Evolutionary conservation across 495 filamentous ascomycete genomes (phyloP), one percentile per base, ranked within the genome.

Genomic region (Durotheca rogersii): DNA sequence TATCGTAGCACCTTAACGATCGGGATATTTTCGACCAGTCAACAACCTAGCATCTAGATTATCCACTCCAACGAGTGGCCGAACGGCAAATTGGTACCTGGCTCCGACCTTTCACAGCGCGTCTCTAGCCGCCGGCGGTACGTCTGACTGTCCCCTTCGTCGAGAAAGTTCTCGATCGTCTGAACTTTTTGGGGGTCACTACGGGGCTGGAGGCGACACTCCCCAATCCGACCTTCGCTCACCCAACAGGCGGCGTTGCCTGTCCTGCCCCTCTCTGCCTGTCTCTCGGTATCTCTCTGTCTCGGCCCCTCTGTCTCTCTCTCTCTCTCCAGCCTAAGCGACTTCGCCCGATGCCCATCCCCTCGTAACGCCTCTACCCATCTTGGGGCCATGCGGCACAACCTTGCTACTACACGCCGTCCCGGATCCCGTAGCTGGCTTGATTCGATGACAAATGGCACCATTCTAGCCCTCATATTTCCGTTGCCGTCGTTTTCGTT

Each of bases 61-160:
- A 62, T 64, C 39, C 55, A 63, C 61, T 64, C 64, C 61, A 59
- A 45, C 58, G 65, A 64, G 55, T 56, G 55, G 61, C 61, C 64
- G 58, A 60, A 58, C 42, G 61, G 60, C 50, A 52, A 58, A 61
- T 62, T 52, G 54, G 60, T 54, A 53, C 62, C 62, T 58, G 47
- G 33, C 44, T 65, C 59, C 63, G 65, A 66, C 70, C 67, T 69
- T 67, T 72, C 66, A 69, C 52, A 67, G 62, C 47, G 62, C 68
- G 69, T 35, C 68, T 67, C 63, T 73, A 73, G 70, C 68, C 71
- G 69, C 69, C 67, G 35, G 51, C 15, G 42, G 56, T 53, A 59
- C 56, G 50, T 59, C 50, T 59, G 56, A 59, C 56, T 50, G 50
- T 40, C 45, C 35, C 42, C 41, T 59, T 50, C 56, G 50, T 59